A percentile compares a stretch with the other conserved stretches of the same genome.
Evolutionary conservation across 1,284 basidiomycete species (phyloP).

Genomic region (Tilletiopsis washingtonensis): DNA sequence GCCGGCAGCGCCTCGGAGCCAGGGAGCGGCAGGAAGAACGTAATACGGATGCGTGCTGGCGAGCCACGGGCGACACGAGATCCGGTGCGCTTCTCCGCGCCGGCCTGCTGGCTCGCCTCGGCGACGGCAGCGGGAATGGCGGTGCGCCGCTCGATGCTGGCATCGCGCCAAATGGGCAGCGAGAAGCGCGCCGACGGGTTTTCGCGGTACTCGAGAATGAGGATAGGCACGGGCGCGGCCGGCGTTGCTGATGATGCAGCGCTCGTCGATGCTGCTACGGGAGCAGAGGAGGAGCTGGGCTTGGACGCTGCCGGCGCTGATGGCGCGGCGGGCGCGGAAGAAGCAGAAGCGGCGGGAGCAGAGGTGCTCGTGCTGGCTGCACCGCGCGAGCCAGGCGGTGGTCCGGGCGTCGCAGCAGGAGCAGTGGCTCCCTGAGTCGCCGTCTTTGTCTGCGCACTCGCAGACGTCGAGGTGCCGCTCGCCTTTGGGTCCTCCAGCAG

Average conservation of each 20-base stretch:
- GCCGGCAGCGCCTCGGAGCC: no score
- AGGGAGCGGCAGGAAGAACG: no score
- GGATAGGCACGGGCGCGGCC: no score
- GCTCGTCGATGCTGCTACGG: background rate
- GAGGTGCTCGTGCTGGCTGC: background rate
- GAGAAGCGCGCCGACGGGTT: slow-evolving; percentile 40
- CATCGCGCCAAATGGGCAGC: slow-evolving; percentile 33
- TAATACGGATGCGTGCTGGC: no score
- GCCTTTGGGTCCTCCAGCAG: background rate
- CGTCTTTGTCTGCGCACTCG: background rate
- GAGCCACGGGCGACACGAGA: no score
- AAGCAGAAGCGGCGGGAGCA: background rate
- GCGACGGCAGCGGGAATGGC: no score
- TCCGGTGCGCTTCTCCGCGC: no score
- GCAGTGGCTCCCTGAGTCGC: background rate
- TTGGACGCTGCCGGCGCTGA: background rate
- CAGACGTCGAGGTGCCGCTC: background rate
- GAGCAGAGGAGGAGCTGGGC: no score
- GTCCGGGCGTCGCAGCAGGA: background rate
- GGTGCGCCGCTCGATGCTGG: slow-evolving; percentile 9
- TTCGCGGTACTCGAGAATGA: slow-evolving; percentile 45
- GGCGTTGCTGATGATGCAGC: no score
- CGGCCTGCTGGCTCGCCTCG: no score
- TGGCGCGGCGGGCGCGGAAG: background rate
- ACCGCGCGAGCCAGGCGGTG: background rate